Percentiles rank a stretch among this genome's conserved stretches.
These are phyloP conservation scores for Rubia balearica DNA, from an alignment of 305 asterid genomes.

Conservation along the genomic window DNA sequence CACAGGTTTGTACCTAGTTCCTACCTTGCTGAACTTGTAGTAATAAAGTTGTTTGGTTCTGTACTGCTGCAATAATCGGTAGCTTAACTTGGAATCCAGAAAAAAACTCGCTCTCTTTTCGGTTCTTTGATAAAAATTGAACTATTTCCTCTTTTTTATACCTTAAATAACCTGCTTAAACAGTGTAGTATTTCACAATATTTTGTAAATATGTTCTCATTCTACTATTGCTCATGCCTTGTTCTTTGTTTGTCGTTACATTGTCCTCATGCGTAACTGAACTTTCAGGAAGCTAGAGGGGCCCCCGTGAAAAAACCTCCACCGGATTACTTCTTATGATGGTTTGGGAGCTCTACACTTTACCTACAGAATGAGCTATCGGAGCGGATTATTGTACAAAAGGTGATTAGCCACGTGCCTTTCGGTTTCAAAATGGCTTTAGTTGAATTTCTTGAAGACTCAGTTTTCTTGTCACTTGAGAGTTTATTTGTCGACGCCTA, in stretches of 20 bases:
- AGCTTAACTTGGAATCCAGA: background rate
- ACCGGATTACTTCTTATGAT: slow-evolving; percentile 86
- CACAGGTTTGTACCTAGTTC: slow-evolving; percentile 54
- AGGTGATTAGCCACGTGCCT: slow-evolving; percentile 1
- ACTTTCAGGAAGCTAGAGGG: slow-evolving; percentile 86
- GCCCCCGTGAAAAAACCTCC: slow-evolving; percentile 72
- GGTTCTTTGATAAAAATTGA: background rate
- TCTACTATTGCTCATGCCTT: too few relatives aligned
- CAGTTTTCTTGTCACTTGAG: background rate
- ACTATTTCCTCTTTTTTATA: background rate
- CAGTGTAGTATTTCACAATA: background rate
- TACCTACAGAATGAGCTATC: background rate
- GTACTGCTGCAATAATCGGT: background rate
- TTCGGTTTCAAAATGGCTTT: background rate
- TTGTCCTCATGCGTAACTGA: slow-evolving; percentile 13
- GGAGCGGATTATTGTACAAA: slow-evolving; percentile 7
- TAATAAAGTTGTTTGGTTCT: background rate
- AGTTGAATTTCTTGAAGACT: slow-evolving; percentile 2
- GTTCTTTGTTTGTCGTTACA: background rate
- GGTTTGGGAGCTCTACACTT: slow-evolving; percentile 6
- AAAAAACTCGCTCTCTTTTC: background rate
- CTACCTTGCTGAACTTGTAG: slow-evolving; percentile 7
- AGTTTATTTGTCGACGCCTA: slow-evolving; percentile 7
- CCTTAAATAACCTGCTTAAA: background rate
- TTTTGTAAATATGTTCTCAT: background rate